phyloP scores from a whole-genome alignment of 1,284 basidiomycete genomes.

The Takashimella tepidaria region DNA sequence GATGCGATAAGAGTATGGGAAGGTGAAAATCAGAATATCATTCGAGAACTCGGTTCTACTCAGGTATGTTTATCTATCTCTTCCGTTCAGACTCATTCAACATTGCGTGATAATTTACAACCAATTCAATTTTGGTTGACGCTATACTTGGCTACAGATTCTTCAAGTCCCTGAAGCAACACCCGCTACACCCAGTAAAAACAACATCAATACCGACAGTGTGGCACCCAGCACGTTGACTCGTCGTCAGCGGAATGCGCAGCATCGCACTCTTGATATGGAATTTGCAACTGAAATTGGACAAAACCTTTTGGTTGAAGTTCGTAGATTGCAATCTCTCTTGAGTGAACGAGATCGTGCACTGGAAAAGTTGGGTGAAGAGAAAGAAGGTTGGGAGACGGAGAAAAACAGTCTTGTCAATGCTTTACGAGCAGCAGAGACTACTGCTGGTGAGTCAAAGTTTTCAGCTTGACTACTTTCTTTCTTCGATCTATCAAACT shows the following conservation, averaged over 20 bases:
- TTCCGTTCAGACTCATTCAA: too few species aligned
- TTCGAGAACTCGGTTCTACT: slow-evolving; percentile 59
- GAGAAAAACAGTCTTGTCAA: slow-evolving; percentile 64
- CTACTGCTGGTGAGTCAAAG: slow-evolving; percentile 60
- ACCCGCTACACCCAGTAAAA: slow-evolving; percentile 9
- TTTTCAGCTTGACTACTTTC: not conserved
- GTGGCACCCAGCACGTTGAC: slow-evolving; percentile 26
- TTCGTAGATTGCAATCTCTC: slow-evolving; percentile 77
- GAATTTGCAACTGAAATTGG: slow-evolving; percentile 97
- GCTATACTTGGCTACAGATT: too few species aligned
- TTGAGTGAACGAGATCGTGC: slow-evolving; percentile 83
- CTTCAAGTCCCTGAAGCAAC: not conserved
- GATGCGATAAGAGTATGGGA: slow-evolving; percentile 76
- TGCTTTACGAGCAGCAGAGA: slow-evolving; percentile 68
- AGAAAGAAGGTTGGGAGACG: slow-evolving; percentile 70
- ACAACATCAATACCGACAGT: slow-evolving; percentile 1
- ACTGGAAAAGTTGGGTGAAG: slow-evolving; percentile 77
- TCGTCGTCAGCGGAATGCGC: slow-evolving; percentile 49
- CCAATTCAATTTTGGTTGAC: not conserved
- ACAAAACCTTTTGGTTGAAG: slow-evolving; percentile 79
- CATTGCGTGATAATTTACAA: not conserved
- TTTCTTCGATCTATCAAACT: too few species aligned
- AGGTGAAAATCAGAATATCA: slow-evolving; percentile 71
- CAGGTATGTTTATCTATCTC: slow-evolving; percentile 64
- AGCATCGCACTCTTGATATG: slow-evolving; percentile 49